Base-by-base conservation (phyloP, 2,329 filamentous ascomycete species). In the Alternaria gaisen region DNA sequence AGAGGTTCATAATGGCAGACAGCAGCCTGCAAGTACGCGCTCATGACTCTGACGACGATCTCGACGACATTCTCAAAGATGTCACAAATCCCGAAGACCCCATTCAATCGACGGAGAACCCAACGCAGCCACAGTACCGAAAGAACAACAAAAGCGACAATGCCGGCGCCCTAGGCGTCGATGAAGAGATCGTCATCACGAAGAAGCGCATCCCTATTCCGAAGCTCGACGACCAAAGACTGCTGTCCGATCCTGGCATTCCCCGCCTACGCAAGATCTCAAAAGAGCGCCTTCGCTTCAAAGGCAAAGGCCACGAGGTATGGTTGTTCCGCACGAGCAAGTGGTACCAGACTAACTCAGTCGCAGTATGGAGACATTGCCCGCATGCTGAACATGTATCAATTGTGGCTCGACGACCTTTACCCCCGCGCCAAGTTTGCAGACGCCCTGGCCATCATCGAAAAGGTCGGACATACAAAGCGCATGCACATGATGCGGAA, bases 401-500 rank as follows among this genome's bases (percentile, higher is more conserved):
- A 98, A 77, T 80, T 97, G 57, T 99, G 95, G 95, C 90, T 99
- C 2, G 94, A 99, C 79, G 93, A 97, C 73, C 84, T 99, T 12
- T 99, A 94, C 73, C 95, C 95, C 12, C 93, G 96, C 73, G 95
- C 94, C 5, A 94, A 93, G 73, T 99, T 99, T 73, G 86, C 91
- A 48, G 95, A 99, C 72, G 95, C 91, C 3, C 83, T 98, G 7
- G 82, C 85, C 40, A 97, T 98, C 83, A 92, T 98, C 3, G 95
- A 99, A 78, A 97, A 97, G 80, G 84, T 93, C 0, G 95, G 95
- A 1, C 95, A 97, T 79, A 92, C 90, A 70, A 94, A 91, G 75
- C 84, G 85, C 14, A 85, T 98, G 76, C 87, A 91, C 65, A 85
- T 87, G 32, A 90, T 90, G 80, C 86, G 94, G 61, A 87, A 87